A percentile compares a stretch with the other conserved stretches of the same genome.
phyloP scores from a whole-genome alignment of 2,329 filamentous ascomycete genomes.

The Cladosporium velox region DNA sequence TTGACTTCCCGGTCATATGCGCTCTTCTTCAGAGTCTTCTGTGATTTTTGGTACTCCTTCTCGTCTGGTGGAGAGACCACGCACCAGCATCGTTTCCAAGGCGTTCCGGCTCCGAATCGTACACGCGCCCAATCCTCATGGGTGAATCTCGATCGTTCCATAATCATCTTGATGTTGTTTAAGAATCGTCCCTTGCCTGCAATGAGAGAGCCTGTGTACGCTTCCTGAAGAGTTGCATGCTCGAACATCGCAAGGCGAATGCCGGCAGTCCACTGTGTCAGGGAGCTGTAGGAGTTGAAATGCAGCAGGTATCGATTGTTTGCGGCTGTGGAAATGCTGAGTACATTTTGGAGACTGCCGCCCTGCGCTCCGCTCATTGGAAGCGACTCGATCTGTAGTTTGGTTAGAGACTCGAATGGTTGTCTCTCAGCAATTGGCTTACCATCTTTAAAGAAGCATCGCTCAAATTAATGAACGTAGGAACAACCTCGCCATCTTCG shows the following conservation, averaged over 20 bases:
- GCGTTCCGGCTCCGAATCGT: conserved; percentile 90
- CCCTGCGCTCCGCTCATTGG: conserved; percentile 77
- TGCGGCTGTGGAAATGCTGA: conserved; percentile 93
- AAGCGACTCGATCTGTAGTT: conserved; percentile 63
- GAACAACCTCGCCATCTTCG: conserved; percentile 79
- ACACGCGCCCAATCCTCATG: conserved; percentile 94
- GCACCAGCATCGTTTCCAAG: conserved; percentile 96
- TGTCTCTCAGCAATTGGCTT: background rate
- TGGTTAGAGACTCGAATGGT: background rate
- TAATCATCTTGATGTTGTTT: conserved; percentile 87
- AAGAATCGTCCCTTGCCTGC: conserved; percentile 87
- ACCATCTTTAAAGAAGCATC: conserved; percentile 99
- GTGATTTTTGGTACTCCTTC: conserved; percentile 81
- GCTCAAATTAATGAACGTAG: conserved; percentile 93
- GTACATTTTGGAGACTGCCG: conserved; percentile 86
- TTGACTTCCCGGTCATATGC: conserved; percentile 73
- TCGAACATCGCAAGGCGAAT: conserved; percentile 95
- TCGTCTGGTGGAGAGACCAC: conserved; percentile 90
- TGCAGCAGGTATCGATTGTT: conserved; percentile 94
- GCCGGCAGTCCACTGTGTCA: conserved; percentile 93
- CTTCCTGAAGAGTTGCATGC: conserved; percentile 88
- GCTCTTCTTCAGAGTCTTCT: conserved; percentile 81
- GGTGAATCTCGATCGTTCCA: conserved; percentile 75
- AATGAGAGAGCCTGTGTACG: conserved; percentile 93
- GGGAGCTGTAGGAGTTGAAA: conserved; percentile 90